A percentile compares a stretch with the other conserved stretches of the same genome.
Evolutionary conservation across 2,329 filamentous ascomycete species (phyloP).

Genomic region (Dactylellina cionopaga): DNA sequence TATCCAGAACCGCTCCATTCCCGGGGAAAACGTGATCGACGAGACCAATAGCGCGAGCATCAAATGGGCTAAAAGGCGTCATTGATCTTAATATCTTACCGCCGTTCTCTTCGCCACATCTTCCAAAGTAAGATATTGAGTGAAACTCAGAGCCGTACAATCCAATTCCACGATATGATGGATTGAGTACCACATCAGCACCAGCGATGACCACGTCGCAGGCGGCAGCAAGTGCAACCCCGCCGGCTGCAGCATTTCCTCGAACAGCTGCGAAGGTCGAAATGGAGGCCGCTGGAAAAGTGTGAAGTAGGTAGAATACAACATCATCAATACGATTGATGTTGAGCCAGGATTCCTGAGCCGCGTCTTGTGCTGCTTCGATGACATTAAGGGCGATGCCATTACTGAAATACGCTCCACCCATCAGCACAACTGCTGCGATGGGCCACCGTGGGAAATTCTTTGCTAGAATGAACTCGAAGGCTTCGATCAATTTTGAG

Average conservation of each 20-base stretch:
- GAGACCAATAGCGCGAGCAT: constrained; percentile 61
- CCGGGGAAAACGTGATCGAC: constrained; percentile 62
- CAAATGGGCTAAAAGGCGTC: constrained; percentile 60
- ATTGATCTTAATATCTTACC: constrained; percentile 60
- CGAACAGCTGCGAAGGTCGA: constrained; percentile 61
- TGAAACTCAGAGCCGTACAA: constrained; percentile 63
- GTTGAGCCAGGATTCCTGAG: constrained; percentile 62
- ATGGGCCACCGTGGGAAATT: constrained; percentile 58
- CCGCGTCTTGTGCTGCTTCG: constrained; percentile 60
- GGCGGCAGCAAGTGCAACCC: constrained; percentile 62
- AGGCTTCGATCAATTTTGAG: constrained; percentile 59
- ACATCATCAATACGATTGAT: constrained; percentile 64
- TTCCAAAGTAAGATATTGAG: constrained; percentile 61
- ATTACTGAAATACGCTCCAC: constrained; percentile 63
- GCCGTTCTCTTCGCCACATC: constrained; percentile 60
- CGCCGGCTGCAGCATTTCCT: constrained; percentile 63
- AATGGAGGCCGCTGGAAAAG: constrained; percentile 60
- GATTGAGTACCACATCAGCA: constrained; percentile 61
- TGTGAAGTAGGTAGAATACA: constrained; percentile 60
- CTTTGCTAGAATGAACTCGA: constrained; percentile 59
- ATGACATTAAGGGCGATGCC: constrained; percentile 64
- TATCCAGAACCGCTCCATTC: constrained; percentile 59
- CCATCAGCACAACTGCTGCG: constrained; percentile 61
- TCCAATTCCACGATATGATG: constrained; percentile 61
- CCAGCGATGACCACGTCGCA: constrained; percentile 61